Evolutionary conservation across 768 basidiomycete species (phyloP), one percentile per base, ranked within the genome.

Genomic region (Astraeus odoratus): DNA sequence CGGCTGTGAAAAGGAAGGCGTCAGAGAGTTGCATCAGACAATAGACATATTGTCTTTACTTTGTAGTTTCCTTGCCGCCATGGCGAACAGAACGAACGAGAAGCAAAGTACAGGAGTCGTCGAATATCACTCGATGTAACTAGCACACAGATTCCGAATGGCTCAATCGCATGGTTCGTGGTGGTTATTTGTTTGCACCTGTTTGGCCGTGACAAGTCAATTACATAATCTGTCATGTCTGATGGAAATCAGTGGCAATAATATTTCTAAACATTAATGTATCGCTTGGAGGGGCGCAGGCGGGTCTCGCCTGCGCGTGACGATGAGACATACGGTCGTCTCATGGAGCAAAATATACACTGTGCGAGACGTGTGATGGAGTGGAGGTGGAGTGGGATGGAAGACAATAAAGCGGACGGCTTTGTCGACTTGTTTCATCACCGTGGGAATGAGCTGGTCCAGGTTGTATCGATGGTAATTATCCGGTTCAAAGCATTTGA

Each of bases 1-100:
- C 96, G 66, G 91, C 95, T 99, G 68, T 9, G 31, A 29, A 16
- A 7, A n/a, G 37, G 29, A 39, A 7, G 46, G 23, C 43, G 44
- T 46, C 27, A 34, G 8, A 24, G 15, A 8, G 4, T 29, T 1
- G 16, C 2, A 24, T 18, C 13, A 4, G 9, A 13, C 2, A 24
- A 19, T 16, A 19, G 25, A 13, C 16, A 8, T 31, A 27, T 4
- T 5, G 22, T 12, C 63, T 72, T 47, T 53, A 90, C 90, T 83
- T 75, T 93, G 90, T 51, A 93, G 76, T 71, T 93, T 93, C 67
- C 90, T 69, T 57, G 87, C 87, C 52, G 90, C 90, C 90, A 93
- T 93, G 65, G 63, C 68, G 60, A 56, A 56, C 54, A 57, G 49
- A 46, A 51, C 52, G 38, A 27, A 31, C 45, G 54, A 22, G 16